Evolutionary conservation across 306 rosid species (phyloP).

Genomic region (Lotus japonicus): DNA sequence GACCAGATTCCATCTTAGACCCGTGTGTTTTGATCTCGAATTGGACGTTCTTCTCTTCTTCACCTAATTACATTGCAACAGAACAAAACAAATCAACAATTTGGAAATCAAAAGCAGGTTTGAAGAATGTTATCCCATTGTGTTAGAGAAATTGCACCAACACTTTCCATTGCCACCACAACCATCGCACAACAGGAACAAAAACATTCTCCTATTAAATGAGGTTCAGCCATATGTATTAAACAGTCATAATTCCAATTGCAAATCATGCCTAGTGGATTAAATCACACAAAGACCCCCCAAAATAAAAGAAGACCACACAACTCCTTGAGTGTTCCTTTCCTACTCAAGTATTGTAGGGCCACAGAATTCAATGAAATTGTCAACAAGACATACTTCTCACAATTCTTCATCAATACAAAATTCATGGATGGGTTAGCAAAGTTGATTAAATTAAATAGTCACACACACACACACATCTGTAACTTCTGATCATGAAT

Average conservation of each 20-base stretch:
- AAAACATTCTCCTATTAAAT: background rate
- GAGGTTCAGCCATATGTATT: background rate
- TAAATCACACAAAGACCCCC: background rate
- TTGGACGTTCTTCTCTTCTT: constrained; percentile 85
- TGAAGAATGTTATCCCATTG: background rate
- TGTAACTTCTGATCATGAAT: background rate
- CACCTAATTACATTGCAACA: constrained; percentile 45
- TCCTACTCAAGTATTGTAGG: background rate
- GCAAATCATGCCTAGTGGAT: too few relatives aligned
- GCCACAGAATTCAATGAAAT: background rate
- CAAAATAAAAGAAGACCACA: background rate
- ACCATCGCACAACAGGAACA: background rate
- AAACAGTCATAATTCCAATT: background rate
- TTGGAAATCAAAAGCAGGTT: background rate
- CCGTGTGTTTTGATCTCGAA: constrained; percentile 88
- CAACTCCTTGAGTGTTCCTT: constrained; percentile 9
- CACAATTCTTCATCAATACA: constrained; percentile 8
- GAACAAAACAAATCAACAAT: constrained; percentile 21
- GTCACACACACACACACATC: background rate
- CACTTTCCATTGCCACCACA: background rate
- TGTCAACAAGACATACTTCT: background rate
- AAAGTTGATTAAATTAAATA: background rate
- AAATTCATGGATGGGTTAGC: background rate
- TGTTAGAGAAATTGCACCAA: background rate
- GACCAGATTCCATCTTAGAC: constrained; percentile 50